A percentile compares a stretch with the other conserved stretches of the same genome.
phyloP scores from a whole-genome alignment of 2,329 filamentous ascomycete genomes.

The Neofusicoccum umdonicola region DNA sequence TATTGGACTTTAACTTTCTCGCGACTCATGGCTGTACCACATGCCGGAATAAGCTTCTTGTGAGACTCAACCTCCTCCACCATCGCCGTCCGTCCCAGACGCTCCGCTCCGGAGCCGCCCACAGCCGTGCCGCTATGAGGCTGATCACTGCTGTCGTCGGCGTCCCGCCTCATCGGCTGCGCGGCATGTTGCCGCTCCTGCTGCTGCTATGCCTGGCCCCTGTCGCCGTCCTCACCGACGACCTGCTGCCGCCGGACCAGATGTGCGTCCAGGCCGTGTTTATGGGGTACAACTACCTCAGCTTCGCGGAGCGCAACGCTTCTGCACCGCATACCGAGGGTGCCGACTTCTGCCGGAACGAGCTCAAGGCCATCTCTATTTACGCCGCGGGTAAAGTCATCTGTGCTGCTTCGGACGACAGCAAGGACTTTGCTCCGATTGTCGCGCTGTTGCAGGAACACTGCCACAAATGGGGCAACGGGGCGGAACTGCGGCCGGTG shows the following conservation, averaged over 20 bases:
- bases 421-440: not conserved
- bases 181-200: not conserved
- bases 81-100: not conserved
- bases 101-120: not conserved
- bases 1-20: not conserved
- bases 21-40: conserved; percentile 2
- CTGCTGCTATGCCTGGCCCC: not conserved
- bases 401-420: not conserved
- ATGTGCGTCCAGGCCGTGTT: conserved; percentile 5
- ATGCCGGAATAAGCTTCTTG: not conserved
- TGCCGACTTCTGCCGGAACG: not conserved
- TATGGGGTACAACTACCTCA: conserved; percentile 1
- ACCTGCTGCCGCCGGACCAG: not conserved
- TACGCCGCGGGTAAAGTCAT: not conserved
- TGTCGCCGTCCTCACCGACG: not conserved
- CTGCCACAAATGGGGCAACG: conserved; percentile 1
- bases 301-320: not conserved
- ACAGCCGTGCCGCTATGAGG: not conserved
- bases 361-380: not conserved
- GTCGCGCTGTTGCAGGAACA: not conserved
- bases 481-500: not conserved
- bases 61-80: not conserved
- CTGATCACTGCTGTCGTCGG: not conserved
- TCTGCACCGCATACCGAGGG: not conserved
- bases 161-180: not conserved